Evolutionary conservation across 2,329 filamentous ascomycete species (phyloP), one percentile per base, ranked within the genome.

Genomic region (Mollisiaceae sp.): DNA sequence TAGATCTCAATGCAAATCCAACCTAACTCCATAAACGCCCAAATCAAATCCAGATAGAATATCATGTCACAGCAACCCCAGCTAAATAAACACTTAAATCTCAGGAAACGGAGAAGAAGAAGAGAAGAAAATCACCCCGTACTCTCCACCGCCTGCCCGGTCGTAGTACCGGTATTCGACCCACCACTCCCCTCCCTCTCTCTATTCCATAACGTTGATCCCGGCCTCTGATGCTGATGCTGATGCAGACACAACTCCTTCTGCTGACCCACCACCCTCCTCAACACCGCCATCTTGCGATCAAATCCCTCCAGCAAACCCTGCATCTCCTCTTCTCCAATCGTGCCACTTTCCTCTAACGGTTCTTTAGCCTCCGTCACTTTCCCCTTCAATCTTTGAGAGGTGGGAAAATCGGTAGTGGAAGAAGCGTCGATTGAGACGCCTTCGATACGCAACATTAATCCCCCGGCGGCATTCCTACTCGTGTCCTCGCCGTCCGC

Each of bases 371-470:
- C 24, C 32, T 8, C n/a, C 22, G 1, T 50, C 45, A 24, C 18
- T 32, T 32, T 32, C 6, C 27, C 27, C 27, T 32, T 32, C 6
- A 32, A 32, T 3, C 27, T 6, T 6, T 32, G 27, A 32, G 27
- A 32, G 3, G 6, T 6, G 6, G 27, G 27, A n/a, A n/a, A n/a
- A 32, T 32, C 27, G 27, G 3, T 8, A 50, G 9, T 12, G 24
- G n/a, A 8, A 8, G 45, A 50, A 1, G 45, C 20, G 24, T 24
- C n/a, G 18, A 50, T 12, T 4, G 45, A 50, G 20, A 74, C 76
- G 2, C 89, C 89, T 65, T 90, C 84, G 60, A 92, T 84, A 65
- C 80, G 81, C 55, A 91, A 77, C 84, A 91, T 89, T 69, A 89
- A 65, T 55, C 67, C 72, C 59, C 59, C 72, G 45, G 60, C 70